Conservation (phyloP, 129 eudicot genomes). For the Erigeron canadensis region DNA sequence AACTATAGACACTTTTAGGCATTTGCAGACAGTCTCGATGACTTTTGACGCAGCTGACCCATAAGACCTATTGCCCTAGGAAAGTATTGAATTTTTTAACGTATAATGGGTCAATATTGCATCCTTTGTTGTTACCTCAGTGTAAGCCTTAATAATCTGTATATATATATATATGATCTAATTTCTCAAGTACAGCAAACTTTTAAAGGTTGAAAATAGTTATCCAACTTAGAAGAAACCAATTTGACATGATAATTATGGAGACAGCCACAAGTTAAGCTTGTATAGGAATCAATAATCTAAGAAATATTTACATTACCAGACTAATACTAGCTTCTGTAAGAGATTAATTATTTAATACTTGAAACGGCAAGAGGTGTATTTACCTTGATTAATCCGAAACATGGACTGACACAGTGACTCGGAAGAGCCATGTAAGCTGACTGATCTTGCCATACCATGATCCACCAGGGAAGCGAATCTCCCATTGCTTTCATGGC, state of each 20-base stretch:
- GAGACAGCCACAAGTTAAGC: not conserved
- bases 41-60: not conserved
- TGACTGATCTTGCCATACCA: slow-evolving; percentile 68
- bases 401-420: slow-evolving; percentile 43
- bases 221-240: not conserved
- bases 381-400: slow-evolving; percentile 49
- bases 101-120: not conserved
- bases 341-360: not conserved
- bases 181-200: not conserved
- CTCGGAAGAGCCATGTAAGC: slow-evolving; percentile 80
- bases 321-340: not conserved
- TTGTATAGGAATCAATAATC: not conserved
- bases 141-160: not conserved
- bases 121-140: not conserved
- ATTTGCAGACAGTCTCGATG: not conserved
- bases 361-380: not conserved
- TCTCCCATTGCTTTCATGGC: slow-evolving; percentile 31
- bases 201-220: not conserved
- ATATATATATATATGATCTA: not conserved
- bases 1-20: not conserved
- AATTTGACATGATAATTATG: not conserved
- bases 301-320: not conserved
- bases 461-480: slow-evolving; percentile 46
- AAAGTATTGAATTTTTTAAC: not conserved
- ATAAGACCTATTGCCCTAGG: not conserved